phyloP scores from a whole-genome alignment of 208 protist species.

The Leishmania major region DNA sequence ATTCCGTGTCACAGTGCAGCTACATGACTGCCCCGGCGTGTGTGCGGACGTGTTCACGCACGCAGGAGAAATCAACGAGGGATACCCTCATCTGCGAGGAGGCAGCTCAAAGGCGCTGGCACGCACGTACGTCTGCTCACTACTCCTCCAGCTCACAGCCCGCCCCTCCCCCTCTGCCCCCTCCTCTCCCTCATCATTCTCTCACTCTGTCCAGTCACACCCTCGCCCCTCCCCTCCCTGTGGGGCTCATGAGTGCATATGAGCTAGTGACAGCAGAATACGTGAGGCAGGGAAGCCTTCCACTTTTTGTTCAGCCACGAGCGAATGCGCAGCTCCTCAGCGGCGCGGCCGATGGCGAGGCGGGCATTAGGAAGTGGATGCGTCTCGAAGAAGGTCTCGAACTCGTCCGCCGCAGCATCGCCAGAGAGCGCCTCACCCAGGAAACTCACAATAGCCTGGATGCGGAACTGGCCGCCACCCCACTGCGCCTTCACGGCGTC shows the following conservation, averaged over 20 bases:
- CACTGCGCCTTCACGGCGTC: constrained; percentile 76
- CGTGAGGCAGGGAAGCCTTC: constrained; percentile 29
- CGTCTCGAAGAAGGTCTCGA: constrained; percentile 68
- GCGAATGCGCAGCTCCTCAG: constrained; percentile 66
- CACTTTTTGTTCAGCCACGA: constrained; percentile 67
- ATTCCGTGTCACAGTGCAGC: not conserved
- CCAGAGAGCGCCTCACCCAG: constrained; percentile 64
- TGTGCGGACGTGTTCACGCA: not conserved
- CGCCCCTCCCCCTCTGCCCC: not conserved
- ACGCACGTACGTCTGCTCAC: not conserved
- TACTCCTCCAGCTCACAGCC: not conserved
- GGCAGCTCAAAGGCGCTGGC: not conserved
- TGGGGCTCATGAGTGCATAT: not conserved
- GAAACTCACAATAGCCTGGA: constrained; percentile 76
- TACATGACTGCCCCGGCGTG: not conserved
- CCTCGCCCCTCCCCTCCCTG: not conserved
- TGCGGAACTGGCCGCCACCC: constrained; percentile 89
- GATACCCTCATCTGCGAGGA: no score
- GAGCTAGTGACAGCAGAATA: constrained; percentile 17
- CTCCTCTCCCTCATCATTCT: no score
- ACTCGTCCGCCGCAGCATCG: constrained; percentile 55
- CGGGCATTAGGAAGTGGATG: constrained; percentile 78
- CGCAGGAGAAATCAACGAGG: not conserved
- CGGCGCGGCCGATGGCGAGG: constrained; percentile 69
- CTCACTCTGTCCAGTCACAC: not conserved